Evolutionary conservation across 2,329 filamentous ascomycete species (phyloP), one percentile per base, ranked within the genome.

Genomic region (Monosporascus sp.): DNA sequence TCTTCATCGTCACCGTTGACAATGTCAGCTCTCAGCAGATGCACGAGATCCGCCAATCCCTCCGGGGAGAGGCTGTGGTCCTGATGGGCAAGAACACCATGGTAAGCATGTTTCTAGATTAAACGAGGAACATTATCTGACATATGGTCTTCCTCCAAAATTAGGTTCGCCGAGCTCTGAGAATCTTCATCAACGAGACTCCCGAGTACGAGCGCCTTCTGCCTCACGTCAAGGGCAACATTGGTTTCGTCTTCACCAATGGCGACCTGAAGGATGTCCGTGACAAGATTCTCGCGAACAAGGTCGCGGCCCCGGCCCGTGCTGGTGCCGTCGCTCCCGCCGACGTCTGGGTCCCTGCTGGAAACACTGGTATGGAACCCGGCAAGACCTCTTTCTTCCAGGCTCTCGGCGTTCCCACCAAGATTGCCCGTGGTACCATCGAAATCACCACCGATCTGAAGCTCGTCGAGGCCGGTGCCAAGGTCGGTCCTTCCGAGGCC

Each of bases 331-430:
- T 99, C 68, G 95, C 94, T 65, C 94, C 95, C 65, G 78, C 73
- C 71, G 95, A 99, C 77, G 94, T 99, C 74, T 99, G 80, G 82
- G 76, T 99, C 65, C 94, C 94, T 65, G 94, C 92, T 67, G 94
- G 94, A 79, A 99, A 99, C 89, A 99, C 94, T 71, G 94, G 94
- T 81, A 99, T 99, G 94, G 94, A 99, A 79, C 95, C 94, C 74
- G 95, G 95, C 78, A 99, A 99, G 89, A 99, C 94, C 72, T 97
- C 94, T 74, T 99, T 99, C 91, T 99, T 99, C 92, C 94, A 99
- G 88, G 94, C 94, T 71, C 94, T 99, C 79, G 93, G 93, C 90
- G 91, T 99, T 75, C 94, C 94, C 74, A 99, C 94, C 85, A 99
- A 99, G 91, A 99, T 99, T 81, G 94, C 94, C 75, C 94, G 94